These are phyloP conservation scores for Daedaleopsis sinensis DNA, from an alignment of 768 basidiomycete species.

Conservation along the genomic window DNA sequence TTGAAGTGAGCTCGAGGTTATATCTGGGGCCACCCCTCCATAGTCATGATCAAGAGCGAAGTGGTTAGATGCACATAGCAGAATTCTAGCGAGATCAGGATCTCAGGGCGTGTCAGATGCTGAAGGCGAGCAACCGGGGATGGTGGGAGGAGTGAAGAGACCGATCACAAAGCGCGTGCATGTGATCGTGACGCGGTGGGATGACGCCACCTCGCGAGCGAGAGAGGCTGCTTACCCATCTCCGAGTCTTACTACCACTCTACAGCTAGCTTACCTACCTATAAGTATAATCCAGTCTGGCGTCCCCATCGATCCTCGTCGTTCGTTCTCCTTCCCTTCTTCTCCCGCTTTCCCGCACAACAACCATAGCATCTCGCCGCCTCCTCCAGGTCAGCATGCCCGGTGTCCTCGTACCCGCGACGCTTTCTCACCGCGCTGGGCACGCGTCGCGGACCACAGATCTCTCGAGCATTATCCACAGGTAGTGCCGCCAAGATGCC, in stretches of 20 bases:
- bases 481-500: slow-evolving; percentile 57
- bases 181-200: too few relatives aligned
- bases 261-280: neutral
- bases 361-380: slow-evolving; percentile 17
- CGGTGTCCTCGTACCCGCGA: neutral
- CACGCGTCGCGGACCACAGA: neutral
- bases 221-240: neutral
- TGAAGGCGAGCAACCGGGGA: too few relatives aligned
- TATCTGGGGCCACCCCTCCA: too few relatives aligned
- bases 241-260: neutral
- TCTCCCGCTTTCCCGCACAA: slow-evolving; percentile 1
- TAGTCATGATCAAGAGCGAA: too few relatives aligned
- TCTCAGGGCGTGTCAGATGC: too few relatives aligned
- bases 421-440: neutral
- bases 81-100: too few relatives aligned
- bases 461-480: slow-evolving; percentile 17
- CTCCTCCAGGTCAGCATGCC: slow-evolving; percentile 13
- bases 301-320: slow-evolving; percentile 17
- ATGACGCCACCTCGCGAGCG: neutral
- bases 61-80: too few relatives aligned
- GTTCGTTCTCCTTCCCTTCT: slow-evolving; percentile 8
- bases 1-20: too few relatives aligned
- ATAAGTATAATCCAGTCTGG: slow-evolving; percentile 17
- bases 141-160: too few relatives aligned
- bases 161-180: too few relatives aligned